Conservation (phyloP, 2,329 filamentous ascomycete genomes). For the Penicillium hordei region DNA sequence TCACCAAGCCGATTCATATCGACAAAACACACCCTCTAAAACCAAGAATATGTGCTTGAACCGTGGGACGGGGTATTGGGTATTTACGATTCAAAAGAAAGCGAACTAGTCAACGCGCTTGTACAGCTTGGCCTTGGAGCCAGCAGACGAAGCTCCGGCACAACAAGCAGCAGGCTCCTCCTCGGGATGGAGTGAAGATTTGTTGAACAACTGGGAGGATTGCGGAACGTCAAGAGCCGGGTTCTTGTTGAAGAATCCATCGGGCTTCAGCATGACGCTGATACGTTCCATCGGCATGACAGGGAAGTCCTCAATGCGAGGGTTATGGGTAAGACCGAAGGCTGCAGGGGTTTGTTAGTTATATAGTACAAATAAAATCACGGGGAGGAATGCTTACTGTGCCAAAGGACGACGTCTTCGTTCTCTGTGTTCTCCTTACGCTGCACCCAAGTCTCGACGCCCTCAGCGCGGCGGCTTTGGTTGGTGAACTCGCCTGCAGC, state of each 20-base stretch:
- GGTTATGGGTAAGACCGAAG: slow-evolving; percentile 63
- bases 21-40: background rate
- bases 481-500: slow-evolving; percentile 59
- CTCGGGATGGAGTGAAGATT: slow-evolving; percentile 38
- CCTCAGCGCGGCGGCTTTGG: slow-evolving; percentile 55
- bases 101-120: slow-evolving; percentile 26
- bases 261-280: slow-evolving; percentile 50
- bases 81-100: slow-evolving; percentile 4
- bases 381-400: slow-evolving; percentile 36
- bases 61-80: background rate
- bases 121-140: slow-evolving; percentile 35
- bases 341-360: slow-evolving; percentile 25
- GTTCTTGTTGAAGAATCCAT: slow-evolving; percentile 55
- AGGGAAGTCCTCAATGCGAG: slow-evolving; percentile 65
- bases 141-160: slow-evolving; percentile 15
- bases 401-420: slow-evolving; percentile 43
- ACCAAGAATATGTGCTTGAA: background rate
- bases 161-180: slow-evolving; percentile 19
- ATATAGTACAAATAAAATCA: slow-evolving; percentile 26
- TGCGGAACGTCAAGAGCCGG: slow-evolving; percentile 51
- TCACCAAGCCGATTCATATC: background rate
- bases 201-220: slow-evolving; percentile 44
- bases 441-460: slow-evolving; percentile 54
- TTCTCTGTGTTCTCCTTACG: slow-evolving; percentile 51
- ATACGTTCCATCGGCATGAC: slow-evolving; percentile 64